Percentiles rank a stretch among this genome's conserved stretches.
These are phyloP conservation scores for Suhomyces yuchorum DNA, from an alignment of 1,139 yeast species.

Conservation along the genomic window DNA sequence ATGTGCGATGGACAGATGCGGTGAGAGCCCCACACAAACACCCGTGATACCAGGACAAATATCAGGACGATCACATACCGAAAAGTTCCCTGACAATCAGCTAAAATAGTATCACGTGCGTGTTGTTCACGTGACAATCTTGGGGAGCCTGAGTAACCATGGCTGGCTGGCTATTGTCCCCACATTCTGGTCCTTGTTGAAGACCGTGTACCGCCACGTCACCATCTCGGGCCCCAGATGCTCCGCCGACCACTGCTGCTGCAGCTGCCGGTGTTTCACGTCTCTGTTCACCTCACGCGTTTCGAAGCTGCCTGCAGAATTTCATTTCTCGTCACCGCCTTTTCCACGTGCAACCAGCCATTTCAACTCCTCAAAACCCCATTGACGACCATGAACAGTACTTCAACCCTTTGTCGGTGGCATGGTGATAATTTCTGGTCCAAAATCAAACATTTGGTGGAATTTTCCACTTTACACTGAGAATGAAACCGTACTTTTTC, in stretches of 20 bases:
- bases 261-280: background rate
- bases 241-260: background rate
- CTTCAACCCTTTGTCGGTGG: too few species aligned
- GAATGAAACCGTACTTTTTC: too few species aligned
- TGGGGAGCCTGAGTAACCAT: too few species aligned
- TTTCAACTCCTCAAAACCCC: background rate
- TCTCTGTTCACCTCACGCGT: background rate
- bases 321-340: background rate
- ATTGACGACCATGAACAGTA: background rate
- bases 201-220: background rate
- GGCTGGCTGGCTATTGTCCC: too few species aligned
- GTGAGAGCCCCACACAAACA: slow-evolving; percentile 4
- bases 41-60: slow-evolving; percentile 2
- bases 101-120: background rate
- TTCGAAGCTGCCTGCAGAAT: background rate
- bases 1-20: slow-evolving; percentile 8
- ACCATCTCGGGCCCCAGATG: background rate
- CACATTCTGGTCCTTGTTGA: background rate
- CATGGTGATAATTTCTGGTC: too few species aligned
- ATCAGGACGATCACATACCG: too few species aligned
- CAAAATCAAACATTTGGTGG: too few species aligned
- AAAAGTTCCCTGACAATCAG: too few species aligned
- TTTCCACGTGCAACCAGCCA: background rate
- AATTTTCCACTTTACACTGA: too few species aligned
- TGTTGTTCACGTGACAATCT: background rate